Percentiles rank a stretch among this genome's conserved stretches.
phyloP scores from a whole-genome alignment of 2,329 filamentous ascomycete genomes.

The Clathrospora elynae region DNA sequence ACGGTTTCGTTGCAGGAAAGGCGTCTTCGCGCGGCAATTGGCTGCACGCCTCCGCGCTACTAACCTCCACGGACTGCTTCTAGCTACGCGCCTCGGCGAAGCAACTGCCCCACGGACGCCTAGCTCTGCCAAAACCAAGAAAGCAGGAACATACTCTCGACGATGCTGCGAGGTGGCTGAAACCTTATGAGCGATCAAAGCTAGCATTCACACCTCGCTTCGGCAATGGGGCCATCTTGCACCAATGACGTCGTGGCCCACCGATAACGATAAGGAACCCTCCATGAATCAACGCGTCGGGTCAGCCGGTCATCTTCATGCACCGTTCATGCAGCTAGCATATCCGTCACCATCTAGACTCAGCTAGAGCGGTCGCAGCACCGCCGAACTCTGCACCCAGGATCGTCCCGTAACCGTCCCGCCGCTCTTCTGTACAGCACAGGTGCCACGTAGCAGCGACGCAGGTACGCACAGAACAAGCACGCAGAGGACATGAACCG shows the following conservation, averaged over 20 bases:
- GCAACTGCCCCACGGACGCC: conserved; percentile 13
- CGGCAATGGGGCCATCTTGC: conserved; percentile 9
- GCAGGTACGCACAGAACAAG: conserved; percentile 40
- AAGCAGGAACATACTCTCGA: conserved; percentile 24
- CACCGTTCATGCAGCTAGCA: conserved; percentile 36
- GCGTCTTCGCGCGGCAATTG: conserved; percentile 12
- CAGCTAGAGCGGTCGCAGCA: conserved; percentile 29
- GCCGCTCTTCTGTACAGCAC: conserved; percentile 40
- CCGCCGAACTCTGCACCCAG: conserved; percentile 37
- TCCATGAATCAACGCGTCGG: conserved; percentile 13
- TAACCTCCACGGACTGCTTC: neutral
- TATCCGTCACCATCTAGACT: conserved; percentile 30
- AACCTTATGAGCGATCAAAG: conserved; percentile 10
- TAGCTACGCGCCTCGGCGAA: conserved; percentile 1
- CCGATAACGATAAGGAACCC: conserved; percentile 33
- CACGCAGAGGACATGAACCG: conserved; percentile 33
- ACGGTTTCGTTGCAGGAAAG: conserved; percentile 6
- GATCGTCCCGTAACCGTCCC: conserved; percentile 47
- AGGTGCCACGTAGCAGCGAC: conserved; percentile 47
- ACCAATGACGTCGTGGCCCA: conserved; percentile 32
- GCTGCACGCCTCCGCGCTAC: conserved; percentile 9
- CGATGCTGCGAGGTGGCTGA: conserved; percentile 16
- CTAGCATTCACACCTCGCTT: conserved; percentile 21
- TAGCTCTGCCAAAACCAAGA: conserved; percentile 6
- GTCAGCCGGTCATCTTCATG: conserved; percentile 22